Conservation (phyloP, 2,329 filamentous ascomycete genomes). For the Allantophomopsis cytisporea region DNA sequence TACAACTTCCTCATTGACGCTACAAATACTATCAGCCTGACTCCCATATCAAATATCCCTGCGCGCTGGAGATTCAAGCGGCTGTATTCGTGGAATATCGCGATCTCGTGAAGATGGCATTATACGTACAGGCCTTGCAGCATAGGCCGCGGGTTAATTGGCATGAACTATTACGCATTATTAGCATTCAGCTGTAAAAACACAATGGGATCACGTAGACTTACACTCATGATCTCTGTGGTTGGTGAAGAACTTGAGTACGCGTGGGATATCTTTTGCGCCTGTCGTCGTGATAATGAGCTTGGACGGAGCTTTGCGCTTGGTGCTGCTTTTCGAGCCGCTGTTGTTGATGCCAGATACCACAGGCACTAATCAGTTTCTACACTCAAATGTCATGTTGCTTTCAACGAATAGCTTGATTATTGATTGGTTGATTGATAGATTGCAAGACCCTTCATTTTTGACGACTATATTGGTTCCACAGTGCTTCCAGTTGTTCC, state of each 20-base stretch:
- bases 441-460: too few species aligned
- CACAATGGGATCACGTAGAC: constrained; percentile 14
- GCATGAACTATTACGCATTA: constrained; percentile 53
- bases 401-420: too few species aligned
- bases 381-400: too few species aligned
- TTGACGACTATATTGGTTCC: too few species aligned
- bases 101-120: too few species aligned
- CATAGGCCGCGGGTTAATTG: constrained; percentile 92
- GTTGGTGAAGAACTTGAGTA: neutral
- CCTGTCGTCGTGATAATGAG: neutral
- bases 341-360: too few species aligned
- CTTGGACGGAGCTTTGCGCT: neutral
- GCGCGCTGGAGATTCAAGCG: too few species aligned
- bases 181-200: constrained; percentile 9
- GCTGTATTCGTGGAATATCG: too few species aligned
- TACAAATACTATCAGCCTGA: constrained; percentile 19
- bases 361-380: too few species aligned
- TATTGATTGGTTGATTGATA: too few species aligned
- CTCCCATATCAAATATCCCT: neutral
- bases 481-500: too few species aligned
- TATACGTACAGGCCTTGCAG: constrained; percentile 72
- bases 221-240: constrained; percentile 18
- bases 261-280: constrained; percentile 5
- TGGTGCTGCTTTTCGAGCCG: neutral
- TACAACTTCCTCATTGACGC: constrained; percentile 79